Percentiles rank a stretch among this genome's conserved stretches.
Evolutionary conservation across 2,329 filamentous ascomycete species (phyloP).

Genomic region (Didymella lethalis): DNA sequence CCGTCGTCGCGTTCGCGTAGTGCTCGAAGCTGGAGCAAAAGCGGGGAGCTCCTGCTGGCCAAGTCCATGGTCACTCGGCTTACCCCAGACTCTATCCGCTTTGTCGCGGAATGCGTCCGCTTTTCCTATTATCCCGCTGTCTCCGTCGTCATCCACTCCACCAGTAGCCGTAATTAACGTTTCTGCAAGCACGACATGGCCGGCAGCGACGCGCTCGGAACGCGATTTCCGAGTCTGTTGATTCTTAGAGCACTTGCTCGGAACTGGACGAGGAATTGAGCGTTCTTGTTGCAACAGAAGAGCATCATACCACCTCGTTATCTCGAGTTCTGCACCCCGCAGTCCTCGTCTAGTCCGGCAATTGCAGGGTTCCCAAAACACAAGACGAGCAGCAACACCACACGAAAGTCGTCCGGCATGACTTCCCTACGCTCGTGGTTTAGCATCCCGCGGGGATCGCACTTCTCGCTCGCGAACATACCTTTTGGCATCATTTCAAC

Average conservation of each 20-base stretch:
- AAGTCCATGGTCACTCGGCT: constrained; percentile 21
- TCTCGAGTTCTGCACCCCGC: constrained; percentile 2
- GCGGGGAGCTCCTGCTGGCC: constrained; percentile 25
- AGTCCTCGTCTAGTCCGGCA: background rate
- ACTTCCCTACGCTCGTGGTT: constrained; percentile 62
- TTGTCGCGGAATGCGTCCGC: constrained; percentile 34
- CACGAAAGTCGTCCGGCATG: constrained; percentile 32
- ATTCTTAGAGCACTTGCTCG: constrained; percentile 5
- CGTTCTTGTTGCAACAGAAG: background rate
- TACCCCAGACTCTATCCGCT: constrained; percentile 31
- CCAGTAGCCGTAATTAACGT: constrained; percentile 33
- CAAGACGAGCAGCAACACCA: background rate
- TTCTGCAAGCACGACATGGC: constrained; percentile 15
- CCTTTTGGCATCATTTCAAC: constrained; percentile 84
- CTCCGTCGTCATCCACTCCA: constrained; percentile 35
- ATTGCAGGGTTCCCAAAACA: constrained; percentile 2
- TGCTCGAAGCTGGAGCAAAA: constrained; percentile 17
- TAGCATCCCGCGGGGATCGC: constrained; percentile 65
- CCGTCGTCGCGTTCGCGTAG: constrained; percentile 24
- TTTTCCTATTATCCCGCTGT: no score
- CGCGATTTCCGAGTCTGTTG: constrained; percentile 21
- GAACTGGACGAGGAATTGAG: constrained; percentile 12
- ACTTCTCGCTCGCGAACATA: constrained; percentile 81
- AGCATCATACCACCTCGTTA: constrained; percentile 6
- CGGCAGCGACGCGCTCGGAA: constrained; percentile 22